Evolutionary conservation across 257 asterid species (phyloP), one percentile per base, ranked within the genome.

Genomic region (Salvia hispanica): DNA sequence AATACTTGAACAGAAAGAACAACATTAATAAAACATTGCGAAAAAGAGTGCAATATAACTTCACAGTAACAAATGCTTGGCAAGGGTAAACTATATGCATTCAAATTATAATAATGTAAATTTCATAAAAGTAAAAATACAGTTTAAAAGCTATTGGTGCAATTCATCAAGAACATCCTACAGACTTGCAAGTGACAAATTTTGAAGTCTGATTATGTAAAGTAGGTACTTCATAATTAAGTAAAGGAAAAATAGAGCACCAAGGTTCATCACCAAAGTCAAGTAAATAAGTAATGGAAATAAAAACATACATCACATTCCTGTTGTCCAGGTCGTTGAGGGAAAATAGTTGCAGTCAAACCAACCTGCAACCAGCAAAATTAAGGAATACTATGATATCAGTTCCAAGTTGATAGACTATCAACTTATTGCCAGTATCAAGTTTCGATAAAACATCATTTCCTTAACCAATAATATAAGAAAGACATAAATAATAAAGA

Each of bases 271-370:
- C n/a, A n/a, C n/a, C n/a, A n/a, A 14, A 67, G 34, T 50, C 46
- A 37, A 51, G n/a, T 4, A 43, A 66, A 16, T 8, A 15, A 37
- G 53, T 48, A 60, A 51, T 33, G 34, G 36, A 60, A 40, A 72
- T 45, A 56, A 58, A 63, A 57, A 83, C 97, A 65, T 75, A 93
- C 99, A 75, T 90, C 97, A 76, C 99, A 93, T 78, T 82, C 99
- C 40, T n/a, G 70, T 72, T 88, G 88, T 75, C 96, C 97, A 55
- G 92, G 97, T 78, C 99, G 86, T 74, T 93, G 99, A 42, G 97
- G 97, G 74, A 82, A 88, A 71, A 90, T 31, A 62, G 83, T 44
- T 33, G 87, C 55, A 57, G 73, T 81, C 80, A 88, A 76, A 58
- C 88, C 99, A 73, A 86, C 83, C 96, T 90, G 95, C 85, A 78